phyloP scores from a whole-genome alignment of 305 asterid genomes.

The Vinca major region DNA sequence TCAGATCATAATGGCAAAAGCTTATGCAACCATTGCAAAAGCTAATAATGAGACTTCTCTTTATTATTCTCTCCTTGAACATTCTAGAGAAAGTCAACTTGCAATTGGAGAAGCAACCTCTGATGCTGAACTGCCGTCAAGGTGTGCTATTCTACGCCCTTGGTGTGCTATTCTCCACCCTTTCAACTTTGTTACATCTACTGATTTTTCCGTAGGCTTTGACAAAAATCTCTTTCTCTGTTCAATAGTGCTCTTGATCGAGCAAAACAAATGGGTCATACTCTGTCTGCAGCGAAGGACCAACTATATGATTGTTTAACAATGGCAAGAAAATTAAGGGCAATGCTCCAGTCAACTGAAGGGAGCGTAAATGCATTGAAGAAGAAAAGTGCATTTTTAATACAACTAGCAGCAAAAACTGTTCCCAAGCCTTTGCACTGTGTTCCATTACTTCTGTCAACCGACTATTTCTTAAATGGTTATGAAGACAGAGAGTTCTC shows the following conservation, averaged over 20 bases:
- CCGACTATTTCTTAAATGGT: constrained; percentile 57
- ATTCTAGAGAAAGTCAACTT: constrained; percentile 66
- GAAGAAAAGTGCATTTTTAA: constrained; percentile 84
- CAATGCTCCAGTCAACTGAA: constrained; percentile 89
- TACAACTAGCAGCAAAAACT: constrained; percentile 94
- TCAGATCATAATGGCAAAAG: constrained; percentile 95
- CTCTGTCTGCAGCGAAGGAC: constrained; percentile 78
- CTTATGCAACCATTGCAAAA: constrained; percentile 86
- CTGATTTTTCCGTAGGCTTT: constrained; percentile 16
- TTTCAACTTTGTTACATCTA: constrained; percentile 15
- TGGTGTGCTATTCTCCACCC: constrained; percentile 35
- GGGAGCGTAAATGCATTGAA: constrained; percentile 40
- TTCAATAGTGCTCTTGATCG: constrained; percentile 56
- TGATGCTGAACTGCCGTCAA: constrained; percentile 80
- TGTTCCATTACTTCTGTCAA: constrained; percentile 71
- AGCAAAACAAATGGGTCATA: constrained; percentile 97
- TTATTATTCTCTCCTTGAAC: constrained; percentile 57
- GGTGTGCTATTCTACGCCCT: constrained; percentile 36
- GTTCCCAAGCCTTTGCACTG: constrained; percentile 92
- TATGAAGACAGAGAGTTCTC: constrained; percentile 51
- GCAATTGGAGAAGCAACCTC: constrained; percentile 78
- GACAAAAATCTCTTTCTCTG: constrained; percentile 12
- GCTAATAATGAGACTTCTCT: constrained; percentile 64
- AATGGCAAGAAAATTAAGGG: constrained; percentile 81
- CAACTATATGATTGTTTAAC: constrained; percentile 59